Evolutionary conservation across 805 yeast species (phyloP).

Genomic region (Cyberlindnera veronae): DNA sequence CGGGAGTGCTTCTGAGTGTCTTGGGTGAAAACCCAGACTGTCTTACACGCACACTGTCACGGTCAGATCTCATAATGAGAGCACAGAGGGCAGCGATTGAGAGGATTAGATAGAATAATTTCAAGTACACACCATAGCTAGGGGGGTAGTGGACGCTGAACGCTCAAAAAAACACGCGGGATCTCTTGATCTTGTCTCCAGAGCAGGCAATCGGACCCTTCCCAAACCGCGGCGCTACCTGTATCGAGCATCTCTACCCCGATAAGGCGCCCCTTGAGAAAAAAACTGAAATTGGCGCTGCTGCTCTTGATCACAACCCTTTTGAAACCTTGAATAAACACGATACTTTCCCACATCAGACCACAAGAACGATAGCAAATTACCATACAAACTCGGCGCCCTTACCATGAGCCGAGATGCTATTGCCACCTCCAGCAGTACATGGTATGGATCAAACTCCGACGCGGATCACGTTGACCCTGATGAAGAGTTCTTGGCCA

Average conservation of each 20-base stretch:
- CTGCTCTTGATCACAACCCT: no score
- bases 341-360: neutral
- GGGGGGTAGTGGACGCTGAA: no score
- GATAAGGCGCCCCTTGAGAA: no score
- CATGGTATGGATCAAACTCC: neutral
- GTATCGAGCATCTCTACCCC: slow-evolving; percentile 6
- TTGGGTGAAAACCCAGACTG: slow-evolving; percentile 6
- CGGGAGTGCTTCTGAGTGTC: slow-evolving; percentile 51
- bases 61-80: slow-evolving; percentile 9
- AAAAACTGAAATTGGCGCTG: neutral
- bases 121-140: neutral
- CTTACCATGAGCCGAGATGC: neutral
- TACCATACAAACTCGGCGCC: no score
- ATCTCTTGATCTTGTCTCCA: no score
- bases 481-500: slow-evolving; percentile 17
- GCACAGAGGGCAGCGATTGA: slow-evolving; percentile 29
- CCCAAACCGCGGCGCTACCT: slow-evolving; percentile 3
- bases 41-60: slow-evolving; percentile 3
- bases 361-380: neutral
- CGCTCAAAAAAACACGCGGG: neutral
- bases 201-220: no score
- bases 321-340: no score
- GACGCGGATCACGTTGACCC: slow-evolving; percentile 5
- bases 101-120: slow-evolving; percentile 11
- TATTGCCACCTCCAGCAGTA: slow-evolving; percentile 2